These are phyloP conservation scores for Mycena pura DNA, from an alignment of 768 basidiomycete species.

Conservation along the genomic window DNA sequence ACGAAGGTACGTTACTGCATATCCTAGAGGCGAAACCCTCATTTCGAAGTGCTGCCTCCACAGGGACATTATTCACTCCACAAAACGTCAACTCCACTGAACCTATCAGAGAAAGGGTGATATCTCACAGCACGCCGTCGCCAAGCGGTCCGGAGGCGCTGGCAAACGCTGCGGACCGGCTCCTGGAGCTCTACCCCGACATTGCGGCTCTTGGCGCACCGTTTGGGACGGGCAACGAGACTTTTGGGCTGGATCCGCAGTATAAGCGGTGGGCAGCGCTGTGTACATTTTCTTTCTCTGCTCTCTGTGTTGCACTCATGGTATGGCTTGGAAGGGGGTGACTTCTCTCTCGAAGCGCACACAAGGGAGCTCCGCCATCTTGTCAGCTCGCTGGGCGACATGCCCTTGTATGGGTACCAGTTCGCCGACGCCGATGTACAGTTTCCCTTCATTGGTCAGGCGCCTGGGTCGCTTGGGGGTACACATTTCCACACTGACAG, in stretches of 20 bases:
- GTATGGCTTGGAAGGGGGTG: constrained; percentile 26
- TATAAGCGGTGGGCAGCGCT: constrained; percentile 42
- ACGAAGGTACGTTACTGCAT: constrained; percentile 48
- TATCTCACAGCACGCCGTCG: constrained; percentile 37
- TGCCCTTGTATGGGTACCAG: too few species aligned
- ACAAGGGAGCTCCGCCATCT: too few species aligned
- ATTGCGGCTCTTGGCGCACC: constrained; percentile 51
- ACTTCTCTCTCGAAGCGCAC: constrained; percentile 28
- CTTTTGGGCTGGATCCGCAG: constrained; percentile 45
- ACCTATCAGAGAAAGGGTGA: constrained; percentile 34
- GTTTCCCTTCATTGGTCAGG: too few species aligned
- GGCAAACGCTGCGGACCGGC: constrained; percentile 26
- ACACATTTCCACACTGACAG: not conserved
- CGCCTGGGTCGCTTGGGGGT: constrained; percentile 5
- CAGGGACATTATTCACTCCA: constrained; percentile 46
- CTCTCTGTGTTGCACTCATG: not conserved
- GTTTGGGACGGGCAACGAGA: constrained; percentile 51
- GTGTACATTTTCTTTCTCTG: constrained; percentile 1
- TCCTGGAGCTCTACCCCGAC: constrained; percentile 50
- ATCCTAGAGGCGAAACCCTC: not conserved
- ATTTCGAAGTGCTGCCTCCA: not conserved
- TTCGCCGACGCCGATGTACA: too few species aligned
- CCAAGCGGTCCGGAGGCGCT: constrained; percentile 31
- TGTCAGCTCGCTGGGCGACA: too few species aligned
- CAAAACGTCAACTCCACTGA: constrained; percentile 30